These are phyloP conservation scores for Fusarium mangiferae DNA, from an alignment of 2,329 filamentous ascomycete species.

Conservation along the genomic window DNA sequence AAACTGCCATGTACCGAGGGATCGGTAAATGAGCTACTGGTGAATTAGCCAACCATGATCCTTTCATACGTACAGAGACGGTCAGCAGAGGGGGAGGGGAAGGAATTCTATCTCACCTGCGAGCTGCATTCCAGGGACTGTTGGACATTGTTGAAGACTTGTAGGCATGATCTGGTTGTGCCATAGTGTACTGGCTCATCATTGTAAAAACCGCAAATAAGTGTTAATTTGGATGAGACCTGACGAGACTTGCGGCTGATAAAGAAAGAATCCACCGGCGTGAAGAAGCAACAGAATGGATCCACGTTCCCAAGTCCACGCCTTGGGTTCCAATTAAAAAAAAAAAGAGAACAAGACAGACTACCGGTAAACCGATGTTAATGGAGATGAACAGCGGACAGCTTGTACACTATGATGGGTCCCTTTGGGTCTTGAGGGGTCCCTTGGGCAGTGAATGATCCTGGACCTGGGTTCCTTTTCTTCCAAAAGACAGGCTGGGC, in stretches of 20 bases:
- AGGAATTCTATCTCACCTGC: conserved; percentile 58
- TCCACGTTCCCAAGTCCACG: conserved; percentile 22
- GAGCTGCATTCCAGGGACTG: conserved; percentile 61
- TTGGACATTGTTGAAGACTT: conserved; percentile 57
- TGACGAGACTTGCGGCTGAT: conserved; percentile 46
- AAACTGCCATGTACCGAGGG: conserved; percentile 48
- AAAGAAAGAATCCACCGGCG: conserved; percentile 45
- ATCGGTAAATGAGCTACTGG: conserved; percentile 47
- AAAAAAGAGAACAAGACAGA: conserved; percentile 31
- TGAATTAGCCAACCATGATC: conserved; percentile 40
- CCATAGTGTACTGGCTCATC: conserved; percentile 56
- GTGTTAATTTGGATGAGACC: conserved; percentile 38
- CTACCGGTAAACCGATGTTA: conserved; percentile 38
- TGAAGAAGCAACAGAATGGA: conserved; percentile 37
- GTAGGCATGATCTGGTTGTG: conserved; percentile 60
- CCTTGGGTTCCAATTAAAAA: conserved; percentile 42
- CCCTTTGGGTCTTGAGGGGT: conserved; percentile 37
- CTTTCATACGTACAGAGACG: neutral
- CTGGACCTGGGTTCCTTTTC: conserved; percentile 29
- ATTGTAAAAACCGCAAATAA: conserved; percentile 42
- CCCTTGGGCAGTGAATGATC: conserved; percentile 45
- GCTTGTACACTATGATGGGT: conserved; percentile 46
- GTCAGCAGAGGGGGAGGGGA: conserved; percentile 6
- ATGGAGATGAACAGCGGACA: conserved; percentile 20
- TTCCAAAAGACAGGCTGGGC: conserved; percentile 40